phyloP scores from a whole-genome alignment of 768 basidiomycete genomes.

The Wakefieldia striispora region DNA sequence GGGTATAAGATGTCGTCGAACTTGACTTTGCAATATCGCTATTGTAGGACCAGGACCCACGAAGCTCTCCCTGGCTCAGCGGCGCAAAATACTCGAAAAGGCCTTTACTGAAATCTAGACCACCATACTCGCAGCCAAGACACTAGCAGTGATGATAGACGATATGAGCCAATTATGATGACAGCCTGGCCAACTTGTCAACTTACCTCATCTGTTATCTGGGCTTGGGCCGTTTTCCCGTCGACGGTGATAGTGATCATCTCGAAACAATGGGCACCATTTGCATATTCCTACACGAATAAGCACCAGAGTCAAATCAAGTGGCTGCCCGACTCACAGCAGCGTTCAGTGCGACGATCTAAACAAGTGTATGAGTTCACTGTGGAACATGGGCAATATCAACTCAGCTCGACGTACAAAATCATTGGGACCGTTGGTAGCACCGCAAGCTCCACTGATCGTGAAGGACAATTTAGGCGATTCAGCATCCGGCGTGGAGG shows the following conservation, averaged over 20 bases:
- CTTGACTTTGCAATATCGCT: conserved; percentile 20
- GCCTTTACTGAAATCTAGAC: conserved; percentile 45
- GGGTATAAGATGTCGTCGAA: conserved; percentile 12
- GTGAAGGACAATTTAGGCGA: conserved; percentile 1
- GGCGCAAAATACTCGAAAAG: conserved; percentile 45
- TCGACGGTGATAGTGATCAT: conserved; percentile 41
- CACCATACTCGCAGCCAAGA: conserved; percentile 35
- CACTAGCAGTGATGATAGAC: conserved; percentile 33
- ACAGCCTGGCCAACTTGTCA: background rate
- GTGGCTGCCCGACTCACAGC: conserved; percentile 28
- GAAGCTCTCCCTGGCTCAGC: conserved; percentile 33
- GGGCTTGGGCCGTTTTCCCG: conserved; percentile 39
- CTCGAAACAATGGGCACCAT: conserved; percentile 42
- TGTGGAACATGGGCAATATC: background rate
- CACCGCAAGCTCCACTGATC: conserved; percentile 42
- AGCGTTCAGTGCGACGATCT: conserved; percentile 47
- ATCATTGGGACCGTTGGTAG: conserved; percentile 20
- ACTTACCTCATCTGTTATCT: conserved; percentile 44
- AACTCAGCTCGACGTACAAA: conserved; percentile 19
- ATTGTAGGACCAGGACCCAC: conserved; percentile 41
- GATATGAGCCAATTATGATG: background rate
- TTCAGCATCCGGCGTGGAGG: background rate
- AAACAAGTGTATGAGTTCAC: background rate
- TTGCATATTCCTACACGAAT: conserved; percentile 37
- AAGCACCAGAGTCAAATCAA: background rate